Evolutionary conservation across 345 rosid genomes (phyloP).

Genomic region (Excoecaria cochinchinensis): DNA sequence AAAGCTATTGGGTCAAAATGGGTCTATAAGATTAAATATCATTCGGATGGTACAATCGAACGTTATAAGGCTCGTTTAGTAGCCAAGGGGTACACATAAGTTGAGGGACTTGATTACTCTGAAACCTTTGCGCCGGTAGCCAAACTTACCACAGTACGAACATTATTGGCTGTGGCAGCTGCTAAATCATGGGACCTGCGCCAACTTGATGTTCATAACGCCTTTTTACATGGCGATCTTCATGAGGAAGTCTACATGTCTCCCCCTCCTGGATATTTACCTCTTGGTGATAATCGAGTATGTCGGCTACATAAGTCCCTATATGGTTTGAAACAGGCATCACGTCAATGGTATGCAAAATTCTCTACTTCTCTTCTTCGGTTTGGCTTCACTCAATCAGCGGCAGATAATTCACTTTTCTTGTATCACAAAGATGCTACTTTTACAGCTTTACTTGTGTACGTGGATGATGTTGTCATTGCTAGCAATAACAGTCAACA

Average conservation of each 20-base stretch:
- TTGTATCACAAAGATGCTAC: not conserved
- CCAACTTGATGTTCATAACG: not conserved
- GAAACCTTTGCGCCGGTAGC: not conserved
- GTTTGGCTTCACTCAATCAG: not conserved
- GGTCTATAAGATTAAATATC: not conserved
- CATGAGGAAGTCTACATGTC: not conserved
- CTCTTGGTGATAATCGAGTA: not conserved
- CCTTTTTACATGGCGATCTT: not conserved
- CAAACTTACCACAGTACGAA: not conserved
- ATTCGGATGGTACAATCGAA: not conserved
- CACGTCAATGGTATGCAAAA: not conserved
- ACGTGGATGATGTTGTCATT: not conserved
- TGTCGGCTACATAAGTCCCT: not conserved
- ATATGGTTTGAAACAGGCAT: not conserved
- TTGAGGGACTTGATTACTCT: not conserved
- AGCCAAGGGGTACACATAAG: not conserved
- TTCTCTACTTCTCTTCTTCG: not conserved
- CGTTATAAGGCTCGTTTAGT: not conserved
- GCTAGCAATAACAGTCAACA: not conserved
- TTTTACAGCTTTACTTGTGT: not conserved
- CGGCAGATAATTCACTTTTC: not conserved
- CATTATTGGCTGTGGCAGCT: not conserved
- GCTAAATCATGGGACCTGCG: not conserved
- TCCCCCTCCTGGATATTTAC: not conserved
- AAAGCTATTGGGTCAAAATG: not conserved